Evolutionary conservation across 2,329 filamentous ascomycete species (phyloP), one percentile per base, ranked within the genome.

Genomic region (Arthrobotrys conoides): DNA sequence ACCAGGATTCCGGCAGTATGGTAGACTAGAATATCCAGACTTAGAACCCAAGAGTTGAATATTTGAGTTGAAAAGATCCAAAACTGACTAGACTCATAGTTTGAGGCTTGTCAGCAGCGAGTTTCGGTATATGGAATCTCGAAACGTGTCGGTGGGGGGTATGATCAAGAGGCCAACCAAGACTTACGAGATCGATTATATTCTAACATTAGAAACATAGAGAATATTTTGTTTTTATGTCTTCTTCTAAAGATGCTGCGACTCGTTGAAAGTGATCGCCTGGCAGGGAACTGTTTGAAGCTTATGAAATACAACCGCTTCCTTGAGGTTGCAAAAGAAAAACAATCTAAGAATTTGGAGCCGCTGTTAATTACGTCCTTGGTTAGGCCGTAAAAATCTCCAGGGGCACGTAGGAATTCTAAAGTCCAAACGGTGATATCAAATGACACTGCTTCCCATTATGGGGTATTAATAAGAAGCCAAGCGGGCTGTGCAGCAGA

Each of bases 131-230:
- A 78, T 78, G 49, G 63, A 59, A 72, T 64, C 46, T 64, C 53
- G 27, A 68, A 30, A 71, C 63, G 51, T 67, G 55, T 69, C 46
- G 41, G 48, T 51, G 20, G 30, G 20, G 30, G 57, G 49, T 20
- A 66, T 55, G 59, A 55, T 51, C 20, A 12, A 49, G 46, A 20
- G 61, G 14, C 53, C 30, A 53, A 48, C 53, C 41, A 67, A 64
- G 68, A 71, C 75, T 78, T 78, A 78, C 68, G 36, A 72, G 63
- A 59, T 51, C 27, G 57, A 64, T 46, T 72, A 71, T 68, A 65
- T 72, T 71, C 75, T 78, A 78, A 72, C 75, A 78, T 78, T 78
- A 78, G 75, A 71, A 78, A 72, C 63, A 27, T 44, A 41, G 24
- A 14, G 55, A 33, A 72, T 71, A 78, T 63, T 68, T 68, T 6